Evolutionary conservation across 2,329 filamentous ascomycete species (phyloP).

Genomic region (Calcarisporium arbuscula): DNA sequence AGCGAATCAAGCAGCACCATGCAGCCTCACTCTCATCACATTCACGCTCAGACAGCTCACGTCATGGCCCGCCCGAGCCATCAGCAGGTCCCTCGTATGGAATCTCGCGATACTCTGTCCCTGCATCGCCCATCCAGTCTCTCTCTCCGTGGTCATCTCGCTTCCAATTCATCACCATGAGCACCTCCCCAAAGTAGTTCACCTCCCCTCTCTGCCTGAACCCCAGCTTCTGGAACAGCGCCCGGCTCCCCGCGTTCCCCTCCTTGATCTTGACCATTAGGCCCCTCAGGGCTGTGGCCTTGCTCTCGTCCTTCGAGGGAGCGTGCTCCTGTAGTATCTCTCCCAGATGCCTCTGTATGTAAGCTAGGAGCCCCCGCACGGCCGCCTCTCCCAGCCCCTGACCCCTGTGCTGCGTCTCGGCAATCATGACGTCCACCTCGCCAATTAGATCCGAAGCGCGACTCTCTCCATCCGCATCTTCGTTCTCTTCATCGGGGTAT

Average conservation of each 20-base stretch:
- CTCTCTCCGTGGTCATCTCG: conserved; percentile 14
- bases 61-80: neutral
- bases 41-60: too few relatives aligned
- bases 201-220: conserved; percentile 45
- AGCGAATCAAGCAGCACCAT: too few relatives aligned
- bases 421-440: conserved; percentile 86
- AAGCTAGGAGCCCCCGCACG: conserved; percentile 62
- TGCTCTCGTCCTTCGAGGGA: neutral
- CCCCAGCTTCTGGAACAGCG: conserved; percentile 45
- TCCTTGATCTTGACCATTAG: conserved; percentile 56
- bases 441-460: conserved; percentile 40
- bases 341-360: conserved; percentile 49
- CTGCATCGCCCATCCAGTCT: conserved; percentile 16
- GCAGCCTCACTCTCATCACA: too few relatives aligned
- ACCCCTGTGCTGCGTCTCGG: conserved; percentile 48
- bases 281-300: conserved; percentile 11
- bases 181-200: conserved; percentile 57
- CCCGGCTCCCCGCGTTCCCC: conserved; percentile 44
- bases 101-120: conserved; percentile 15
- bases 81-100: conserved; percentile 12
- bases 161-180: conserved; percentile 36
- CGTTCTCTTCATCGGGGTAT: conserved; percentile 48
- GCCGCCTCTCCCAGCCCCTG: conserved; percentile 60
- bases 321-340: conserved; percentile 46
- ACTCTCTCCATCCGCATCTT: conserved; percentile 31